Evolutionary conservation across 495 filamentous ascomycete species (phyloP), one percentile per base, ranked within the genome.

Genomic region (Xylaria castorea): DNA sequence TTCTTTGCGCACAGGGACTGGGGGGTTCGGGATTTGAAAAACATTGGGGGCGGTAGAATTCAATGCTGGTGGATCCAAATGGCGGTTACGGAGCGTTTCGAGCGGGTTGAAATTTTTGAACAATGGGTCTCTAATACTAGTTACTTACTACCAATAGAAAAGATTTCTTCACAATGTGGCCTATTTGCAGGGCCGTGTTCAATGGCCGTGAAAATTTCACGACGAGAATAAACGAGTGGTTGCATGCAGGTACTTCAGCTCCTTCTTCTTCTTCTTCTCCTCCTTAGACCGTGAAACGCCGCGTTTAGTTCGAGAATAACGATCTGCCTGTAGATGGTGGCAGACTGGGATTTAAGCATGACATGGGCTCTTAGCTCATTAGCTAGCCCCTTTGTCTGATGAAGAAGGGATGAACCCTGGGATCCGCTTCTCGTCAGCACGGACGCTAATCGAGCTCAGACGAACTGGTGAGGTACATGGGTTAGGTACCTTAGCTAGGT

Each of bases 381-480:
- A n/a, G n/a, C n/a, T n/a, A n/a, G n/a, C 51, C 53, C 53, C 53
- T 57, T 32, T 57, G 53, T 20, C 30, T 57, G 53, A 7, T 14
- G 53, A 55, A 32, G 51, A 55, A 55, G 51, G 51, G 51, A 55
- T 55, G 51, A 25, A 55, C 51, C 51, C 22, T 55, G 22, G 3
- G 53, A n/a, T n/a, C n/a, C n/a, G n/a, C n/a, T n/a, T 22, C 7
- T 57, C 53, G 25, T 5, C 20, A 57, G 30, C 53, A 57, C 22
- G 27, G 30, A 30, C 25, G 53, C 53, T 57, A 57, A 27, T 30
- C 25, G 8, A 57, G 27, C 25, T 25, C 22, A 55, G 51, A 30
- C 22, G 53, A 14, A 32, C 53, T n/a, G n/a, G n/a, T n/a, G n/a
- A 57, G n/a, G 53, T 16, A 18, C 12, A 7, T 57, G 6, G 16